Evolutionary conservation across 345 rosid genomes (phyloP).

Genomic region (Laguncularia racemosa): DNA sequence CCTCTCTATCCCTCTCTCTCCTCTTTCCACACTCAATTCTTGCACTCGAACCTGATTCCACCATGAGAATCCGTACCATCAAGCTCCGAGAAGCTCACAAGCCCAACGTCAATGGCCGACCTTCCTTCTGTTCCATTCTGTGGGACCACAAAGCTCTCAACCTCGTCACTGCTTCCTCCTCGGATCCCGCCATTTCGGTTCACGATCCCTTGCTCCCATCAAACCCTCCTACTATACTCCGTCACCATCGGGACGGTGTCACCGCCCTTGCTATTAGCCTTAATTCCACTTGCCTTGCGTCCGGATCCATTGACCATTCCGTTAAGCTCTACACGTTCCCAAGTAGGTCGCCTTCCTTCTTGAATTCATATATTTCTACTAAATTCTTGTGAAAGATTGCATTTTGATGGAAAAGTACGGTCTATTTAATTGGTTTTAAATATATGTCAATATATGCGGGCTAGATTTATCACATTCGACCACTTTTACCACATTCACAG

Average conservation of each 20-base stretch:
- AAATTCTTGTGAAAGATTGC: background rate
- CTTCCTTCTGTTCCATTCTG: conserved; percentile 75
- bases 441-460: too few relatives aligned
- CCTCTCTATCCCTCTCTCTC: conserved; percentile 1
- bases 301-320: conserved; percentile 89
- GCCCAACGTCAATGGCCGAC: conserved; percentile 24
- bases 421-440: background rate
- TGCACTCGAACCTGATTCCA: background rate
- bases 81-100: conserved; percentile 87
- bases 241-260: conserved; percentile 95
- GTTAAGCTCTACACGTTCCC: conserved; percentile 98
- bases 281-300: conserved; percentile 88
- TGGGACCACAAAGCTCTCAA: conserved; percentile 81
- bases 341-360: conserved; percentile 23
- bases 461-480: too few relatives aligned
- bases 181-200: conserved; percentile 61
- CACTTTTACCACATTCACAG: too few relatives aligned
- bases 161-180: conserved; percentile 81
- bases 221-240: conserved; percentile 50
- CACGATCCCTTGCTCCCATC: conserved; percentile 71
- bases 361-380: background rate
- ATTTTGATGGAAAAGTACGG: background rate
- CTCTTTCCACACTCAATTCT: background rate
- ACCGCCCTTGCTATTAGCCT: conserved; percentile 80
- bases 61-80: conserved; percentile 74